These are phyloP conservation scores for Rhipidocladum racemiflorum DNA, from an alignment of 176 grass and related monocot species.

Conservation along the genomic window DNA sequence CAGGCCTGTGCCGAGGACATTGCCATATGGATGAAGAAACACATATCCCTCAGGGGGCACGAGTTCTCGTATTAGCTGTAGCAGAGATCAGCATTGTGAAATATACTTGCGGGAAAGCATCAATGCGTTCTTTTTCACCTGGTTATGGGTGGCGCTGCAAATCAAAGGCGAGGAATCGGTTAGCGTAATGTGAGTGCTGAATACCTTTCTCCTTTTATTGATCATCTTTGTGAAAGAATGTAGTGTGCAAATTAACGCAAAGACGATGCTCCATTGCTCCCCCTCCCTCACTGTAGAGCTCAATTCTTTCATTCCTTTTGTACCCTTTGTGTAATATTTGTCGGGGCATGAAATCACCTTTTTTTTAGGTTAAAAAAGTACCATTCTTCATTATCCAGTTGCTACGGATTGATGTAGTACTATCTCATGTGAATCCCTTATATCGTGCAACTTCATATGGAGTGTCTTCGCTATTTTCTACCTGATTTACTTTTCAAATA, in stretches of 20 bases:
- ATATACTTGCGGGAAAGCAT: constrained; percentile 39
- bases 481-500: neutral
- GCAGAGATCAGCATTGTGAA: constrained; percentile 36
- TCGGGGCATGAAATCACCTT: constrained; percentile 27
- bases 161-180: constrained; percentile 19
- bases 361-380: constrained; percentile 30
- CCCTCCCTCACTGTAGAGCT: constrained; percentile 51
- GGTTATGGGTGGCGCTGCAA: constrained; percentile 13
- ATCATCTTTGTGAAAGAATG: constrained; percentile 42
- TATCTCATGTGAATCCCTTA: neutral
- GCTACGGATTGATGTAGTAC: neutral
- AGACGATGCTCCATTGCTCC: constrained; percentile 32
- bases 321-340: constrained; percentile 49
- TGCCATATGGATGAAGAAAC: constrained; percentile 95
- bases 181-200: constrained; percentile 37
- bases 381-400: neutral
- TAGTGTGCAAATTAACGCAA: constrained; percentile 51
- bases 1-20: constrained; percentile 85
- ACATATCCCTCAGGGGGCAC: constrained; percentile 83
- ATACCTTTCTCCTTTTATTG: constrained; percentile 20
- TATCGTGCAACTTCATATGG: neutral
- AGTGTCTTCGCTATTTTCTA: neutral
- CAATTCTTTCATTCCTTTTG: constrained; percentile 80
- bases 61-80: constrained; percentile 87
- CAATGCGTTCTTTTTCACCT: constrained; percentile 34